phyloP scores from a whole-genome alignment of 2,329 filamentous ascomycete genomes.

The Corinectria fuckeliana region DNA sequence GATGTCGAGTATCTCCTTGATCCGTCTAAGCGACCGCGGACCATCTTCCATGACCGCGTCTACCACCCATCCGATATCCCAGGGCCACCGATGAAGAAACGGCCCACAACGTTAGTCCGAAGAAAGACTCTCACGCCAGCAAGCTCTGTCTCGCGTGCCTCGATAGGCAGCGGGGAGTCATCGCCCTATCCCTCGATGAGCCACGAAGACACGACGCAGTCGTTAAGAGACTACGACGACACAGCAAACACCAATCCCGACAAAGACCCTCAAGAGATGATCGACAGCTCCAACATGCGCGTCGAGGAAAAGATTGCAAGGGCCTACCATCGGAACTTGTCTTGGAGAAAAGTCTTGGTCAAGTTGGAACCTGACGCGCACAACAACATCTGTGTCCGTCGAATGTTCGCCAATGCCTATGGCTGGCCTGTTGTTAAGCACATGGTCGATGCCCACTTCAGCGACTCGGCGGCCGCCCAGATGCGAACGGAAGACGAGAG shows the following conservation, averaged over 20 bases:
- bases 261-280: constrained; percentile 45
- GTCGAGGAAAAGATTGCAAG: constrained; percentile 98
- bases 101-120: constrained; percentile 46
- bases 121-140: constrained; percentile 40
- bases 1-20: constrained; percentile 82
- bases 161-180: constrained; percentile 40
- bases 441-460: constrained; percentile 92
- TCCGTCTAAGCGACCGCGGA: constrained; percentile 79
- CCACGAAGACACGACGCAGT: constrained; percentile 53
- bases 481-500: constrained; percentile 72
- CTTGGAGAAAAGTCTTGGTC: constrained; percentile 96
- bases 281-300: constrained; percentile 75
- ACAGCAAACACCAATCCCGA: constrained; percentile 54
- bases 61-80: constrained; percentile 96
- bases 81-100: constrained; percentile 71
- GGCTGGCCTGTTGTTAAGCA: constrained; percentile 98
- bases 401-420: constrained; percentile 96
- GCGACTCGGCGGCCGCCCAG: constrained; percentile 67
- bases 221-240: constrained; percentile 60
- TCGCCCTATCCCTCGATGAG: constrained; percentile 44
- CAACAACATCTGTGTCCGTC: constrained; percentile 96
- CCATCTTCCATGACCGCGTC: constrained; percentile 95
- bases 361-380: constrained; percentile 95
- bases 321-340: constrained; percentile 88
- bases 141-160: constrained; percentile 33